These are phyloP conservation scores for Diutina ranongensis DNA, from an alignment of 1,139 yeast species.

Conservation along the genomic window DNA sequence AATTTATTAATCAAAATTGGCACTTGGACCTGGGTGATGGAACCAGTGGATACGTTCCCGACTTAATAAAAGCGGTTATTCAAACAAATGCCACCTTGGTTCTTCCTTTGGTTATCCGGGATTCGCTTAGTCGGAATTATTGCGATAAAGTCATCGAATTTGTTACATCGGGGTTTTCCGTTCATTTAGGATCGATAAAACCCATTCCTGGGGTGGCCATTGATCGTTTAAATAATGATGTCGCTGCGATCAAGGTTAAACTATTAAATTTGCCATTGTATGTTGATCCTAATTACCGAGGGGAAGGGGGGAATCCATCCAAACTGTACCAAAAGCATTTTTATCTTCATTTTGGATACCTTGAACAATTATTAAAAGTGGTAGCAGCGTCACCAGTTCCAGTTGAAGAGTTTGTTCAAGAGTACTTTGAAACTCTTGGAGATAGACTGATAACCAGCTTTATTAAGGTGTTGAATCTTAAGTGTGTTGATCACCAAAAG, in stretches of 20 bases:
- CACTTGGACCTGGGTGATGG: slow-evolving; percentile 51
- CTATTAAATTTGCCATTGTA: slow-evolving; percentile 41
- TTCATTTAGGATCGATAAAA: slow-evolving; percentile 43
- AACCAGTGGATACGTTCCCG: slow-evolving; percentile 57
- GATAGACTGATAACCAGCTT: slow-evolving; percentile 57
- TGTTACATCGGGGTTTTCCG: slow-evolving; percentile 44
- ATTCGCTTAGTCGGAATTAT: slow-evolving; percentile 58
- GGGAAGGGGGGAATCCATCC: slow-evolving; percentile 14
- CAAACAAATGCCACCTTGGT: slow-evolving; percentile 24
- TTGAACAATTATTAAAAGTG: slow-evolving; percentile 57
- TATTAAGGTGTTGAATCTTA: slow-evolving; percentile 49
- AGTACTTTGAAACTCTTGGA: slow-evolving; percentile 56
- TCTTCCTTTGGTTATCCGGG: slow-evolving; percentile 55
- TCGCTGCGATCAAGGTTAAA: slow-evolving; percentile 48
- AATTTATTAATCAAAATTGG: slow-evolving; percentile 78
- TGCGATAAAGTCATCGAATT: slow-evolving; percentile 69
- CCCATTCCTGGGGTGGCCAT: slow-evolving; percentile 64
- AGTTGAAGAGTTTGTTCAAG: slow-evolving; percentile 47
- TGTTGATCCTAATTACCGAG: slow-evolving; percentile 20
- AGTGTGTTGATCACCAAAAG: slow-evolving; percentile 41
- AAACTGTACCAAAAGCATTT: slow-evolving; percentile 39
- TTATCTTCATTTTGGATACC: slow-evolving; percentile 33
- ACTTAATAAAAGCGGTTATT: slow-evolving; percentile 41
- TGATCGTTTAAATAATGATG: slow-evolving; percentile 72
- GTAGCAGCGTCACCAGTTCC: slow-evolving; percentile 56